phyloP scores from a whole-genome alignment of 495 filamentous ascomycete species.

The Friedmanniomyces simplex region DNA sequence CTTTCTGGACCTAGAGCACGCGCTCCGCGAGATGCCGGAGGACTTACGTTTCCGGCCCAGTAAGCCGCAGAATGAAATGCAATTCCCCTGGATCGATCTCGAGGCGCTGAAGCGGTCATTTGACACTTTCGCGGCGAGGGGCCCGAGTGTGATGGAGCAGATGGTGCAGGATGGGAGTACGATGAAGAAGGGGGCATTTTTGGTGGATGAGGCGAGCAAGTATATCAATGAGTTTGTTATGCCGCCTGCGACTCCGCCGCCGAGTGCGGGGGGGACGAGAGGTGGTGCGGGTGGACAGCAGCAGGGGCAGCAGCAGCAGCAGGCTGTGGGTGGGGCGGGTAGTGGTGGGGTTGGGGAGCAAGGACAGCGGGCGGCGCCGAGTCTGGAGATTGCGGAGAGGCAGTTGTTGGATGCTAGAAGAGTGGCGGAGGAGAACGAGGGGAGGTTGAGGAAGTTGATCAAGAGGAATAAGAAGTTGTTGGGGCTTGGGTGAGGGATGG shows the following conservation, averaged over 20 bases:
- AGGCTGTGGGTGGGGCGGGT: not conserved
- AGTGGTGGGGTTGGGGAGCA: not conserved
- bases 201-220: slow-evolving; percentile 17
- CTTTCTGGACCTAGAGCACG: slow-evolving; percentile 63
- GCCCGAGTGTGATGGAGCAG: slow-evolving; percentile 15
- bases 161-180: slow-evolving; percentile 17
- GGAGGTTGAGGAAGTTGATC: slow-evolving; percentile 14
- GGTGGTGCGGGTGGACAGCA: not conserved
- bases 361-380: not conserved
- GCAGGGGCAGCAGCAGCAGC: not conserved
- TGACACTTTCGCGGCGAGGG: not conserved
- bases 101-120: slow-evolving; percentile 10
- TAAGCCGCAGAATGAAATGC: slow-evolving; percentile 18
- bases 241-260: slow-evolving; percentile 17
- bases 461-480: slow-evolving; percentile 17
- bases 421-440: slow-evolving; percentile 15
- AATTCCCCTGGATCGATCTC: slow-evolving; percentile 16
- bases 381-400: slow-evolving; percentile 10
- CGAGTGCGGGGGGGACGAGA: not conserved
- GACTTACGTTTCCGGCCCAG: slow-evolving; percentile 5
- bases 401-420: slow-evolving; percentile 8
- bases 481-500: slow-evolving; percentile 9
- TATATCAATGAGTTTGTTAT: slow-evolving; percentile 22
- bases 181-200: slow-evolving; percentile 15
- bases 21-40: slow-evolving; percentile 27